Evolutionary conservation across 2,329 filamentous ascomycete species (phyloP).

Genomic region (Aspergillus amoenus): DNA sequence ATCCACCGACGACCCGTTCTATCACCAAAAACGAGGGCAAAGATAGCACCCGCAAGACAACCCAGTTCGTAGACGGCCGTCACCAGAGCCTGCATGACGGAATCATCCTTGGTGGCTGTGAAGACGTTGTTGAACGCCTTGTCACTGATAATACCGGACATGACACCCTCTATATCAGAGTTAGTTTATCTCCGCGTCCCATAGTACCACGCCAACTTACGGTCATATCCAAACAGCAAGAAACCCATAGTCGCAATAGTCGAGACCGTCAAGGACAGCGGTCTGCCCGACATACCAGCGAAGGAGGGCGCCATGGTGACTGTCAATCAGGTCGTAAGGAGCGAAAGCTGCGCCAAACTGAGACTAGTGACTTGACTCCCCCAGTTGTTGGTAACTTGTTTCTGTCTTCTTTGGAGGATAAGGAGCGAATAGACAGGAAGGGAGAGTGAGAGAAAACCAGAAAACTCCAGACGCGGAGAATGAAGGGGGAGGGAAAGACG

Average conservation of each 20-base stretch:
- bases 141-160: conserved; percentile 41
- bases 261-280: conserved; percentile 58
- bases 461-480: conserved; percentile 19
- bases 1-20: conserved; percentile 43
- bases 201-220: conserved; percentile 27
- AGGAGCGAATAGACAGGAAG: conserved; percentile 5
- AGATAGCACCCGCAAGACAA: conserved; percentile 40
- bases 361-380: not conserved
- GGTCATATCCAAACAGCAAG: conserved; percentile 61
- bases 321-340: not conserved
- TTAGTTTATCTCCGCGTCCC: not conserved
- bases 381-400: not conserved
- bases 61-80: conserved; percentile 36
- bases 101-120: conserved; percentile 35
- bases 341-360: not conserved
- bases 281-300: conserved; percentile 59
- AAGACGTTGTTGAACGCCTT: conserved; percentile 34
- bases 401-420: not conserved
- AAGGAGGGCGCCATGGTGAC: conserved; percentile 53
- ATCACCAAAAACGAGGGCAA: conserved; percentile 37
- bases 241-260: conserved; percentile 65
- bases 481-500: conserved; percentile 18
- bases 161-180: conserved; percentile 33
- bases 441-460: conserved; percentile 13
- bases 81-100: conserved; percentile 38